Base-by-base conservation (phyloP, 495 filamentous ascomycete genomes). In the Symbiotaphrina buchneri region DNA sequence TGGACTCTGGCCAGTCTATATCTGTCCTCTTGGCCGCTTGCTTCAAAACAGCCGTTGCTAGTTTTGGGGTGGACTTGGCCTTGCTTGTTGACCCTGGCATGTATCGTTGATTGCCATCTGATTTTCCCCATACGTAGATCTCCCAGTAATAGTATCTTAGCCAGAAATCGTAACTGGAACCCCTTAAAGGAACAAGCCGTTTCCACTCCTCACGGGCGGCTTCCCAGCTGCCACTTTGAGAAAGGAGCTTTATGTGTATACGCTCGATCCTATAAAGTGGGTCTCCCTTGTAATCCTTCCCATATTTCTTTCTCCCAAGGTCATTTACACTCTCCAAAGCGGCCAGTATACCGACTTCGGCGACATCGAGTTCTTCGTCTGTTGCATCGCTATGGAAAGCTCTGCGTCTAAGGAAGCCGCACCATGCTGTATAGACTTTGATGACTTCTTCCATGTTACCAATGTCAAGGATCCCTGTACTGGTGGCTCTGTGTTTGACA, bases 401-500 rank as follows among this genome's bases (percentile, higher is more conserved):
- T 10, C 66, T 58, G 18, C 85, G 71, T 33, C 82, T 77, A 5
- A 97, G 61, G 38, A 81, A 94, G 27, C 80, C 79, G 41, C 84
- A 92, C 87, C 87, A 97, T 0, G 81, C 72, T 21, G 73, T 71
- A 37, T 87, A 81, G 36, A 94, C 76, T 41, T 87, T 82, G 23
- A 94, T 52, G 2, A 93, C 68, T 38, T 83, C 76, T 27, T 77
- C 68, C 64, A 92, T 70, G 11, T 80, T 83, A 27, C 61, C 64
- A 30, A 61, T 61, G 40, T 74, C 71, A 7, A 92, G 63, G 14
- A 84, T 58, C 5, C 73, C 72, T 6, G 73, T 80, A 43, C 69
- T 78, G 1, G 83, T 94, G 3, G 87, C 87, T 28, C 66, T 74
- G 45, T 95, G 81, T 47, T 97, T 97, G 45, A 93, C 81, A 21